phyloP scores from a whole-genome alignment of 768 basidiomycete species.

The Gautieria morchelliformis region DNA sequence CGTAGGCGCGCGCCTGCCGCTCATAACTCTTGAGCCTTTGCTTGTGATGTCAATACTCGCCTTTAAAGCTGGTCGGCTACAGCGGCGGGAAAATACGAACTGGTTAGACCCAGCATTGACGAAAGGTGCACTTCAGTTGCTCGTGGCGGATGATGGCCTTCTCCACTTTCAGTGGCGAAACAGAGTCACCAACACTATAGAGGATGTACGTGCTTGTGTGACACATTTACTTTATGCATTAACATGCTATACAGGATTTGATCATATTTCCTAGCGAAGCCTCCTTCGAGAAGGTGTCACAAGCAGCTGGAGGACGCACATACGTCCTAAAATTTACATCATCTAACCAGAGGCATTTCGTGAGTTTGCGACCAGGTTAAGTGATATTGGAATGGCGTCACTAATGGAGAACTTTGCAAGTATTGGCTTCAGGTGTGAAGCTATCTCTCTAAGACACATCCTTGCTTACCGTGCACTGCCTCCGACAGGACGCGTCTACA shows the following conservation, averaged over 20 bases:
- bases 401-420: slow-evolving; percentile 27
- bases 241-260: slow-evolving; percentile 46
- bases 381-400: background rate
- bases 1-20: too few relatives aligned
- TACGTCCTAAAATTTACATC: slow-evolving; percentile 90
- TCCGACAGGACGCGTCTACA: slow-evolving; percentile 51
- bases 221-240: background rate
- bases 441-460: background rate
- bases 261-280: slow-evolving; percentile 86
- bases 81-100: slow-evolving; percentile 56
- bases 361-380: slow-evolving; percentile 29
- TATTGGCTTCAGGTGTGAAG: slow-evolving; percentile 77
- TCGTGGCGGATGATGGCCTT: slow-evolving; percentile 64
- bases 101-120: slow-evolving; percentile 55
- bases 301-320: slow-evolving; percentile 57
- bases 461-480: background rate
- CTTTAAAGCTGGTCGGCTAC: slow-evolving; percentile 67
- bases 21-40: background rate
- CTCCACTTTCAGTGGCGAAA: slow-evolving; percentile 79
- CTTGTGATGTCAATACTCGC: slow-evolving; percentile 21
- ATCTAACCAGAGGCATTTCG: slow-evolving; percentile 84
- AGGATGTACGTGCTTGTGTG: slow-evolving; percentile 40
- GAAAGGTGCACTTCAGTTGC: slow-evolving; percentile 66
- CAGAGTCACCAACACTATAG: slow-evolving; percentile 45
- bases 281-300: slow-evolving; percentile 61